Base-by-base conservation (phyloP, 2,329 filamentous ascomycete genomes). In the Exophiala spinifera region DNA sequence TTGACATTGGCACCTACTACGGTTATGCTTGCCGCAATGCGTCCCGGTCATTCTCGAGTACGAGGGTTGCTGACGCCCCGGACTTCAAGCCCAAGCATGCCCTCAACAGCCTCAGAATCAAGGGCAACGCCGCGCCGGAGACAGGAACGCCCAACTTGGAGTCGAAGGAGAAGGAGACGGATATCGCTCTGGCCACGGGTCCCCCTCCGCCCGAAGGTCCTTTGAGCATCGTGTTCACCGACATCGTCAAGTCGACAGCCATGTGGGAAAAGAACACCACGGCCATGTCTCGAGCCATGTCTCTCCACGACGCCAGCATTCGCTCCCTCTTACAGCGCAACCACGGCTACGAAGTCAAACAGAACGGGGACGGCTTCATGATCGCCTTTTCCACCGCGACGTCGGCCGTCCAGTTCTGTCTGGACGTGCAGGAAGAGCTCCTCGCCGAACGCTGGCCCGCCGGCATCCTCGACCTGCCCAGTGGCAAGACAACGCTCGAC, bases 331-430 rank as follows among this genome's bases (percentile, higher is more conserved):
- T 52, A 4, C 31, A 48, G 34, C 31, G 20, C n/a, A 57, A 63
- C 46, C 19, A 40, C 3, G 59, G 61, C 23, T 63, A 61, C 53
- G 61, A 63, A 40, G 59, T 63, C 42, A 63, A 63, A 47, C 61
- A 63, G 47, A 63, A 63, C 31, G 61, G 59, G 14, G 61, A 63
- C n/a, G 61, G 61, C 21, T 63, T 63, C 53, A 61, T 63, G 61
- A 60, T 63, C 25, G 57, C 57, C 15, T 63, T 63, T 25, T 42
- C 55, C 10, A 53, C 54, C 8, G 59, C 61, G 4, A 51, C 51
- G 3, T 45, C 55, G 2, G 61, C 61, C 13, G 51, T 63, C 42
- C 54, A 59, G 15, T 63, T 61, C 51, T 63, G 61, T 51, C 53
- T 63, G 1, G 59, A 61, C 44, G 59, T 59, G 1, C 61, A 63